Percentiles rank a stretch among this genome's conserved stretches.
Conservation (phyloP, 331 rosid genomes). For the Saraca asoca region DNA sequence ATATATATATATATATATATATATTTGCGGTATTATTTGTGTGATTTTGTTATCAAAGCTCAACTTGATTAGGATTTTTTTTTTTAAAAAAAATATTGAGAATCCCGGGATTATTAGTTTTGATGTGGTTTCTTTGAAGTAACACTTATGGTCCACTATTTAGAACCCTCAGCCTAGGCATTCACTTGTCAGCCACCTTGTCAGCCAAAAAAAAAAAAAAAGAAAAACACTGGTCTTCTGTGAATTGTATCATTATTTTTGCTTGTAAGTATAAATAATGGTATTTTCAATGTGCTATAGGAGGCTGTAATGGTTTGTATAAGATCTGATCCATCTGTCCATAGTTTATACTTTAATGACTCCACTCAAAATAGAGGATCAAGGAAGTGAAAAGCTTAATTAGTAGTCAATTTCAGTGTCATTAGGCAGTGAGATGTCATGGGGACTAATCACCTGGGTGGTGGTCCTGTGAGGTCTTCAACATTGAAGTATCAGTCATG, state of each 20-base stretch:
- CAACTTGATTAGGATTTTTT: background rate
- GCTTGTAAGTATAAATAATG: background rate
- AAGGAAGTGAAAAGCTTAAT: conserved; percentile 10
- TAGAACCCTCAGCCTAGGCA: too few relatives aligned
- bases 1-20: background rate
- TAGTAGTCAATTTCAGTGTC: too few relatives aligned
- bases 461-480: conserved; percentile 6
- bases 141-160: background rate
- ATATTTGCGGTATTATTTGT: conserved; percentile 10
- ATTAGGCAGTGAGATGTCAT: conserved; percentile 13
- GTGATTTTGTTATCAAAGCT: conserved; percentile 12
- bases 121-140: background rate
- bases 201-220: too few relatives aligned
- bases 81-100: background rate
- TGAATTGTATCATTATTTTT: too few relatives aligned
- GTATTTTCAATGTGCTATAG: conserved; percentile 11
- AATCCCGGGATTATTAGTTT: conserved; percentile 4
- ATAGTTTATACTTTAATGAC: background rate
- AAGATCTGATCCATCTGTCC: conserved; percentile 3
- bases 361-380: conserved; percentile 20
- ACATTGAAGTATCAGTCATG: conserved; percentile 1
- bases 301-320: background rate
- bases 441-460: conserved; percentile 10
- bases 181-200: too few relatives aligned
- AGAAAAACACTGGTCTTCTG: too few relatives aligned